Evolutionary conservation across 202 grass and related monocot genomes (phyloP).

Genomic region (Zizania palustris): DNA sequence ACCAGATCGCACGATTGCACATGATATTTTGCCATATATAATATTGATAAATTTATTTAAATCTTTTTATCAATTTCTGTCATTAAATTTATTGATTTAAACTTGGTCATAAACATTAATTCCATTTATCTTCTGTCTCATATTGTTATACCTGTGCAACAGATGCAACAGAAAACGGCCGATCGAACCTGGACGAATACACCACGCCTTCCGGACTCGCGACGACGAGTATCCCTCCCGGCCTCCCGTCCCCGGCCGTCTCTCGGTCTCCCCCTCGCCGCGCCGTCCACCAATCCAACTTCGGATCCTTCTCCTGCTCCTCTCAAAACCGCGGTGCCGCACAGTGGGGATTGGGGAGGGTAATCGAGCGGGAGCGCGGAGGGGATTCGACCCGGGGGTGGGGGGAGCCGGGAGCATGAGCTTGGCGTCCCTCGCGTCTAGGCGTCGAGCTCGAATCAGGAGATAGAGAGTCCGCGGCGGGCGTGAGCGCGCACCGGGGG

Average conservation of each 20-base stretch:
- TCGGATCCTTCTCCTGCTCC: constrained; percentile 25
- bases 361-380: neutral
- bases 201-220: neutral
- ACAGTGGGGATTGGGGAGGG: constrained; percentile 7
- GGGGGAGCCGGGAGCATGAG: constrained; percentile 60
- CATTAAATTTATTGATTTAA: no score
- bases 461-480: constrained; percentile 41
- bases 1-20: no score
- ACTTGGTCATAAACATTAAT: no score
- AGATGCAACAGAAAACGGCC: no score
- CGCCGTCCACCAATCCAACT: constrained; percentile 37
- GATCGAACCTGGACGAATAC: neutral
- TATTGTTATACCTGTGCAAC: no score
- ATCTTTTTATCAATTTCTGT: no score
- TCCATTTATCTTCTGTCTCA: no score
- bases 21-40: no score
- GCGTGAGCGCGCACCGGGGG: neutral
- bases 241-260: constrained; percentile 8
- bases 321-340: neutral
- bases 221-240: neutral
- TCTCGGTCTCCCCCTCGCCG: neutral
- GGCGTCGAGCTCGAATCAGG: constrained; percentile 44
- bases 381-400: neutral
- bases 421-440: constrained; percentile 32
- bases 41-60: no score